Evolutionary conservation across 768 basidiomycete species (phyloP).

Genomic region (Lactarius sp.): DNA sequence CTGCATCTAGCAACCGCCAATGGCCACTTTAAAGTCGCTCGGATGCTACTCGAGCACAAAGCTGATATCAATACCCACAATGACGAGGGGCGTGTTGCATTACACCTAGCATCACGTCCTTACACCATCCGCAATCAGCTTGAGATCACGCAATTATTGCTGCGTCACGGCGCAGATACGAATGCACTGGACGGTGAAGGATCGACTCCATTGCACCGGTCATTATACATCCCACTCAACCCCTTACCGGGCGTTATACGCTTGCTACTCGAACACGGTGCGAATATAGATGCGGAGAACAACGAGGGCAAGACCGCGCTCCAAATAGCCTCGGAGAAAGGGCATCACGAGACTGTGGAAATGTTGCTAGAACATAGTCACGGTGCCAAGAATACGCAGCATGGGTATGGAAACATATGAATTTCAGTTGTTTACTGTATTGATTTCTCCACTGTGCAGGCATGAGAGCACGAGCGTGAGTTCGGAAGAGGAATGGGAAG

Average conservation of each 20-base stretch:
- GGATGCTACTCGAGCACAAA: too few species aligned
- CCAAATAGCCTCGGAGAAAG: neutral
- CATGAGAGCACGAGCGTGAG: too few species aligned
- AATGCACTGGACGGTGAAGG: neutral
- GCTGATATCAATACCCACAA: too few species aligned
- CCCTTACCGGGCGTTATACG: neutral
- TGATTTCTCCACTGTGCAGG: too few species aligned
- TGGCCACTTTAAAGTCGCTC: too few species aligned
- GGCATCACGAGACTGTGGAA: neutral
- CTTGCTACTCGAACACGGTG: constrained; percentile 1
- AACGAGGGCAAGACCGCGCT: neutral
- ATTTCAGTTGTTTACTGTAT: too few species aligned
- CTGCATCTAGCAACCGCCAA: too few species aligned
- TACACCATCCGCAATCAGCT: neutral
- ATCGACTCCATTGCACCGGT: neutral
- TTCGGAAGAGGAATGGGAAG: too few species aligned
- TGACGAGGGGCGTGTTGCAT: too few species aligned
- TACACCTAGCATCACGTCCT: too few species aligned
- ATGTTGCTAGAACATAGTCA: neutral
- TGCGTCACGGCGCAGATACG: neutral
- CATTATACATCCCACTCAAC: too few species aligned
- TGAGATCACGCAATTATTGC: neutral
- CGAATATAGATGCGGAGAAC: neutral
- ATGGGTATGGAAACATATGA: too few species aligned
- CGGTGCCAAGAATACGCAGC: neutral